Evolutionary conservation across 352 stramenopile genomes (phyloP), one percentile per base, ranked within the genome.

Genomic region (Globisporangium heterothallicum): DNA sequence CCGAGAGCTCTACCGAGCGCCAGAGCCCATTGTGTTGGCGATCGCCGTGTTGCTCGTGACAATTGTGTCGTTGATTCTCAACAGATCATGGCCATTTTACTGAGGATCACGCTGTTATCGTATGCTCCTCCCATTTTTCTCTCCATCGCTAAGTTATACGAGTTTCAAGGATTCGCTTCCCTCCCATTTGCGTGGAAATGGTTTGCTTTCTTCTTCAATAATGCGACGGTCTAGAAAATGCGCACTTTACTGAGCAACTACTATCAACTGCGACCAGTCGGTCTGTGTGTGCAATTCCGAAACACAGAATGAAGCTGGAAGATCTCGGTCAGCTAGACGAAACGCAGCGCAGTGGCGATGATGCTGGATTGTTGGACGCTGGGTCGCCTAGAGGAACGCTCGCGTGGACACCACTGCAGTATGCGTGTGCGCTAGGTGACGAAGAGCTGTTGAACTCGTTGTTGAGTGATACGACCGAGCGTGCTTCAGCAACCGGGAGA

Each of bases 81-180:
- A 68, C 38, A 88, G 85, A 49, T 86, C 77, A 9, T 92, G 80
- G 80, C 78, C 78, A 19, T 92, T 92, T 53, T 81, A 89, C 57
- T 85, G 59, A 59, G 2, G 29, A n/a, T 10, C n/a, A n/a, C n/a
- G n/a, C n/a, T n/a, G n/a, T n/a, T n/a, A n/a, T n/a, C n/a, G n/a
- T n/a, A n/a, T n/a, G n/a, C n/a, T n/a, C n/a, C n/a, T n/a, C n/a
- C n/a, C n/a, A n/a, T n/a, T n/a, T n/a, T n/a, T n/a, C n/a, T n/a
- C n/a, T n/a, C n/a, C n/a, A n/a, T n/a, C n/a, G n/a, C n/a, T 42
- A 27, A 52, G 9, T 53, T 58, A 35, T 53, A 40, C 27, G 13
- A 38, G 18, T 21, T n/a, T n/a, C n/a, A n/a, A n/a, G n/a, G n/a
- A n/a, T n/a, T n/a, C n/a, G n/a, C n/a, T n/a, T n/a, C n/a, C 32